A percentile compares a stretch with the other conserved stretches of the same genome.
phyloP scores from a whole-genome alignment of 2,329 filamentous ascomycete genomes.

The Clonostachys sp. region DNA sequence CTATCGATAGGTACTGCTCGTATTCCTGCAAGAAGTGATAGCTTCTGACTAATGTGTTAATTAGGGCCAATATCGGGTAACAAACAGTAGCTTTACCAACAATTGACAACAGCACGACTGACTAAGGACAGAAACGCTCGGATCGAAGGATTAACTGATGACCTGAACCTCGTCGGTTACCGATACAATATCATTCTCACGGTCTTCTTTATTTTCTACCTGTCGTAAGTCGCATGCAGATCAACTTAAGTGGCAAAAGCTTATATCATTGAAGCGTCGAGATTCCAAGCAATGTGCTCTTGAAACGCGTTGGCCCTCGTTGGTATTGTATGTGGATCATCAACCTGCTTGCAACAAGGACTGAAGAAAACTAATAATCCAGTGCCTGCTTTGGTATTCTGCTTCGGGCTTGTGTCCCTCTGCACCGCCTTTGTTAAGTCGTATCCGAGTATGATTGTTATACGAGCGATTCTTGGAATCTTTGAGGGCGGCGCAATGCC shows the following conservation, averaged over 20 bases:
- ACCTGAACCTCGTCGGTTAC: conserved; percentile 39
- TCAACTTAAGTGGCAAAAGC: not conserved
- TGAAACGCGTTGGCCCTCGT: conserved; percentile 47
- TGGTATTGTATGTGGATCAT: conserved; percentile 26
- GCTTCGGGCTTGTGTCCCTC: conserved; percentile 51
- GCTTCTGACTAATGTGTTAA: too few relatives aligned
- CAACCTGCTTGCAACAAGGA: too few relatives aligned
- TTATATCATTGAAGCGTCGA: conserved; percentile 30
- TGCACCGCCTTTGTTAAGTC: conserved; percentile 47
- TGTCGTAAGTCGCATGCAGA: conserved; percentile 11
- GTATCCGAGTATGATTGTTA: conserved; percentile 38
- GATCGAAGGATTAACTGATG: conserved; percentile 24
- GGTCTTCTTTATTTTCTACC: conserved; percentile 53
- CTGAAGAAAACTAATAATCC: not conserved
- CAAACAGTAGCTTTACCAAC: not conserved
- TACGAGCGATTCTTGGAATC: conserved; percentile 43
- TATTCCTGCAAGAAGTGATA: not conserved
- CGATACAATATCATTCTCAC: conserved; percentile 54
- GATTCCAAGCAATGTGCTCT: conserved; percentile 49
- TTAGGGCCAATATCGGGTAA: not conserved
- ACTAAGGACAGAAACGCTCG: not conserved
- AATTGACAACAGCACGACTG: too few relatives aligned
- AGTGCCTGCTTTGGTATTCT: conserved; percentile 45
- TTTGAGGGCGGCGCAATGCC: conserved; percentile 56
- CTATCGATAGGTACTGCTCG: conserved; percentile 1